phyloP scores from a whole-genome alignment of 257 asterid genomes.

The Rhazya stricta region DNA sequence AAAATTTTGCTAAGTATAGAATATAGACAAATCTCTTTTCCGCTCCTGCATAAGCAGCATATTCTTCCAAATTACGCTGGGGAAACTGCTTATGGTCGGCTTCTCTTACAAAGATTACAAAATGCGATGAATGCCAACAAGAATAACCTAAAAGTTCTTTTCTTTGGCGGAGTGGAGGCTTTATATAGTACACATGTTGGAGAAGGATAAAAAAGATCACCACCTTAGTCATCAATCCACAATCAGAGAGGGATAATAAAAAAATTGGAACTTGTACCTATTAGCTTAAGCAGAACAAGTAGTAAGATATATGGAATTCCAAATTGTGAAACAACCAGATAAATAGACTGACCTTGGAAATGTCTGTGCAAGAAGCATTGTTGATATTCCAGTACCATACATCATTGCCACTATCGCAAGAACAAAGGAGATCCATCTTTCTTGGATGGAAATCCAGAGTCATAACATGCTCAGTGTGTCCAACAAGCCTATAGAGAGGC shows the following conservation, averaged over 20 bases:
- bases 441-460: slow-evolving; percentile 47
- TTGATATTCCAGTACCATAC: slow-evolving; percentile 38
- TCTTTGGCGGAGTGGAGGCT: neutral
- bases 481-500: slow-evolving; percentile 23
- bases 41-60: neutral
- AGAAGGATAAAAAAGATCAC: neutral
- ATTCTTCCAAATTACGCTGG: neutral
- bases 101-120: neutral
- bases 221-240: neutral
- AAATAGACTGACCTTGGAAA: slow-evolving; percentile 31
- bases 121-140: neutral
- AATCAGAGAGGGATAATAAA: neutral
- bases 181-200: neutral
- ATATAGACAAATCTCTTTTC: neutral
- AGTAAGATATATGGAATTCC: neutral
- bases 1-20: neutral
- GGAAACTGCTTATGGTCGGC: neutral
- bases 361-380: slow-evolving; percentile 20
- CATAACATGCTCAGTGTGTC: slow-evolving; percentile 39
- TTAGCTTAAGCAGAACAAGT: neutral
- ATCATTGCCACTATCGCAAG: slow-evolving; percentile 36
- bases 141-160: neutral
- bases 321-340: neutral
- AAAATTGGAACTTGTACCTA: neutral
- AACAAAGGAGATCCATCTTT: slow-evolving; percentile 30